phyloP scores from a whole-genome alignment of 805 yeast genomes.

The Starmerella floricola region DNA sequence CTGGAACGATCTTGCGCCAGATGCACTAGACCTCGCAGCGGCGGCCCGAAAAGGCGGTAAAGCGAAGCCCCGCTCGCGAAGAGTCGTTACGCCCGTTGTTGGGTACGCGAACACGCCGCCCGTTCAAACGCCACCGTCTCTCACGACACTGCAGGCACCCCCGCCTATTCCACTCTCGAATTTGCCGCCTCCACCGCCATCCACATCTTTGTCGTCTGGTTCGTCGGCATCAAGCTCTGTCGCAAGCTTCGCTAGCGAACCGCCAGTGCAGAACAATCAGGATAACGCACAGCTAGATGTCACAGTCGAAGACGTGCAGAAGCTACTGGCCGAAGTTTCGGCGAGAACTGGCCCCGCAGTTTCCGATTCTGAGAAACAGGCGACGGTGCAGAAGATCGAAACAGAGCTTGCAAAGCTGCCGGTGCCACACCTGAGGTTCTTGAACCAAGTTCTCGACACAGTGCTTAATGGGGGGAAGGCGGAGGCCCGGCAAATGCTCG shows the following conservation, averaged over 20 bases:
- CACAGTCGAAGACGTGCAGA: too few relatives aligned
- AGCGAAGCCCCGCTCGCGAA: slow-evolving; percentile 12
- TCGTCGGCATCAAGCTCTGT: background rate
- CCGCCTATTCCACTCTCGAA: background rate
- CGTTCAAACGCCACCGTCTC: background rate
- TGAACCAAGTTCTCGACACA: slow-evolving; percentile 18
- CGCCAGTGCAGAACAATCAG: background rate
- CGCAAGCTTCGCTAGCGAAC: background rate
- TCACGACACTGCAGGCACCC: background rate
- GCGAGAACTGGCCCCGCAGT: too few relatives aligned
- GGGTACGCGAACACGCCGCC: background rate
- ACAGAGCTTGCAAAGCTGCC: slow-evolving; percentile 1
- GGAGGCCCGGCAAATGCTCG: slow-evolving; percentile 25
- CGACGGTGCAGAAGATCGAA: too few relatives aligned
- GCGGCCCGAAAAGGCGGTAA: slow-evolving; percentile 2
- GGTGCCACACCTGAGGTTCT: slow-evolving; percentile 3
- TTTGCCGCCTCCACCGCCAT: background rate
- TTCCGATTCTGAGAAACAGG: too few relatives aligned
- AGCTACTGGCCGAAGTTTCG: too few relatives aligned
- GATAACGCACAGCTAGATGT: too few relatives aligned
- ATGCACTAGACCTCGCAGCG: slow-evolving; percentile 7
- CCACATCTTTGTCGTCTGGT: background rate
- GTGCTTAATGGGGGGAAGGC: slow-evolving; percentile 12
- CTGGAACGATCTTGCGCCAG: slow-evolving; percentile 24
- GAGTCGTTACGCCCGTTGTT: slow-evolving; percentile 12